Conservation (phyloP, 169 alveolate genomes). For the Cryptosporidium sp. region DNA sequence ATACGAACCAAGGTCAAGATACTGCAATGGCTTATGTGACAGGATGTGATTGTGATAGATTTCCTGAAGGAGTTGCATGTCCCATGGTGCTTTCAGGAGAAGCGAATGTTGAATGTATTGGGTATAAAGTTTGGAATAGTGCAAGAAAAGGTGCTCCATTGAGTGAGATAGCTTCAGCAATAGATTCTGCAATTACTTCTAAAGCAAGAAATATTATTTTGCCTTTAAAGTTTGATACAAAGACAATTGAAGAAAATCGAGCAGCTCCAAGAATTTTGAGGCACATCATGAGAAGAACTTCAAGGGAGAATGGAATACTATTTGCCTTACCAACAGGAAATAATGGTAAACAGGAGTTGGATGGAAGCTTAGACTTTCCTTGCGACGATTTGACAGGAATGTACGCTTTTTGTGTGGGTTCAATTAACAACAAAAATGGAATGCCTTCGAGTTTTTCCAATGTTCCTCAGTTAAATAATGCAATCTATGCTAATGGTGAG, state of each 20-base stretch:
- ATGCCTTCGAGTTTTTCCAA: slow-evolving; percentile 43
- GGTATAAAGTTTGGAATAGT: slow-evolving; percentile 69
- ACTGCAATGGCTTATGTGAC: slow-evolving; percentile 76
- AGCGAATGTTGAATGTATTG: slow-evolving; percentile 60
- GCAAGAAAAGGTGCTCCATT: slow-evolving; percentile 66
- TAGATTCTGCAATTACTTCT: slow-evolving; percentile 57
- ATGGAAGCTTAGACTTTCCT: slow-evolving; percentile 59
- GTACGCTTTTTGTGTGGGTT: slow-evolving; percentile 75
- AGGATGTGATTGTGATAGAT: slow-evolving; percentile 67
- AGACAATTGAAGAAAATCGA: slow-evolving; percentile 58
- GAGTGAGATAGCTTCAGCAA: slow-evolving; percentile 71
- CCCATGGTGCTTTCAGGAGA: slow-evolving; percentile 74
- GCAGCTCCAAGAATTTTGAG: slow-evolving; percentile 71
- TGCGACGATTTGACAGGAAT: slow-evolving; percentile 76
- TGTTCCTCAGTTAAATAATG: slow-evolving; percentile 32
- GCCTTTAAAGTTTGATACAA: slow-evolving; percentile 37
- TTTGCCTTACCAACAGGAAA: slow-evolving; percentile 74
- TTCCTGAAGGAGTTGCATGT: slow-evolving; percentile 69
- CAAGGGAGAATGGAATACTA: slow-evolving; percentile 52
- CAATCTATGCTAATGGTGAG: slow-evolving; percentile 66
- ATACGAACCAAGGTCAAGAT: slow-evolving; percentile 73
- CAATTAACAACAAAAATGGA: slow-evolving; percentile 56
- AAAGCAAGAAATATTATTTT: slow-evolving; percentile 55
- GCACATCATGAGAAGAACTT: slow-evolving; percentile 69
- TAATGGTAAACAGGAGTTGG: slow-evolving; percentile 41